Base-by-base conservation (phyloP, 305 asterid genomes). In the Fraxinus floribunda region DNA sequence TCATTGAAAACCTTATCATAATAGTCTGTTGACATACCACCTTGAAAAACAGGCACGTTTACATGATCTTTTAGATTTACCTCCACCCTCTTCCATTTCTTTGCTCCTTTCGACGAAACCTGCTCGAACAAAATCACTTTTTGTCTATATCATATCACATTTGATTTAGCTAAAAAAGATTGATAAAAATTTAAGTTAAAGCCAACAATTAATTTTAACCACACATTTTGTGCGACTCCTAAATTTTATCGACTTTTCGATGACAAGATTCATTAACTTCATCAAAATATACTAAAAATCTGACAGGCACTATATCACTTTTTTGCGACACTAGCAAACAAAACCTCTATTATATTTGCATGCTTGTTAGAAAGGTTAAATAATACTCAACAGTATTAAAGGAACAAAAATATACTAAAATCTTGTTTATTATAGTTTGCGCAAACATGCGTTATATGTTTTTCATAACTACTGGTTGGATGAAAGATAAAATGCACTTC, bases 31-130 rank as follows among this genome's bases (percentile, higher is more conserved):
- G 91, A 79, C 88, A 78, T 86, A 34, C 64, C 92, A 3, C 75
- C 36, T 0, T 90, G 92, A 52, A 92, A 90, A 4, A 5, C 39
- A 1, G 98, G 94, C 29, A 87, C 57, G 0, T 71, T 6, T 1
- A 91, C 60, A 35, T 92, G 98, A 0, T 92, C 92, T 32, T 85
- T 15, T 2, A 86, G 41, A 1, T 89, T 86, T 62, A 94, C 98
- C n/a, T 87, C 88, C 0, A 94, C 94, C 32, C 75, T 89, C 86
- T 90, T 91, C 97, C 98, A 94, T 34, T 88, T 88, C 57, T 87
- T 91, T 0, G 0, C 80, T 10, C 94, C 93, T 36, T 88, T 83
- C 7, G 26, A 84, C 5, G 83, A 83, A 16, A 89, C 89, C 95
- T 91, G 66, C 32, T 52, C 0, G n/a, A 3, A 36, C 74, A 24